phyloP scores from a whole-genome alignment of 2,329 filamentous ascomycete genomes.

The Xylariales sp. region DNA sequence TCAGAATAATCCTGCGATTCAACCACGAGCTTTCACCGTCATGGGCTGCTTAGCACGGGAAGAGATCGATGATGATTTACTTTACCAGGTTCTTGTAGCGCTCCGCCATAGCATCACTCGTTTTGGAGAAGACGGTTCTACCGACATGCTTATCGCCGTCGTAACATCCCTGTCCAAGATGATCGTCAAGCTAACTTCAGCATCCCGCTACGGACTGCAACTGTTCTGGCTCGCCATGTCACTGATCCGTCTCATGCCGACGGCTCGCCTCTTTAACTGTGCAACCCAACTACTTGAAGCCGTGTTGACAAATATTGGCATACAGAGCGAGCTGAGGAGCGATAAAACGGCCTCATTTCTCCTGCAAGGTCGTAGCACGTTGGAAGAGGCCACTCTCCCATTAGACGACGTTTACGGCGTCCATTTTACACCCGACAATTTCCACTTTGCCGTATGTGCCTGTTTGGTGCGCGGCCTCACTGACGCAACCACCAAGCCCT shows the following conservation, averaged over 20 bases:
- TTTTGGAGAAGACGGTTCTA: conserved; percentile 72
- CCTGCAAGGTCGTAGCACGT: conserved; percentile 68
- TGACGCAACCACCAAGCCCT: conserved; percentile 69
- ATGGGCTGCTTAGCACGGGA: conserved; percentile 79
- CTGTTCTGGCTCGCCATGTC: conserved; percentile 78
- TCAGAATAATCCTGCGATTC: conserved; percentile 77
- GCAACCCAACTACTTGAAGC: conserved; percentile 73
- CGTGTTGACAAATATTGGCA: conserved; percentile 72
- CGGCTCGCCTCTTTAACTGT: conserved; percentile 70
- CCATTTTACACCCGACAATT: conserved; percentile 71
- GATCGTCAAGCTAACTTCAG: conserved; percentile 74
- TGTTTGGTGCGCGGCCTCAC: conserved; percentile 73
- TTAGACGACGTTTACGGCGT: conserved; percentile 75
- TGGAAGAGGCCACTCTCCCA: conserved; percentile 71
- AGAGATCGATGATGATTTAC: conserved; percentile 76
- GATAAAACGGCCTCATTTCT: conserved; percentile 70
- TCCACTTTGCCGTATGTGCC: conserved; percentile 75
- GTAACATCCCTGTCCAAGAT: conserved; percentile 76
- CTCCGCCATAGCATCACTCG: conserved; percentile 73
- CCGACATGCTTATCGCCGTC: conserved; percentile 76
- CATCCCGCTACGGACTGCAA: conserved; percentile 75
- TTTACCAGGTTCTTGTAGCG: conserved; percentile 77
- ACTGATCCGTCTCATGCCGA: conserved; percentile 71
- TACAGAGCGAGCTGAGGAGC: conserved; percentile 68
- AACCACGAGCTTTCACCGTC: conserved; percentile 75